Evolutionary conservation across 2,329 filamentous ascomycete genomes (phyloP).

Genomic region (Coleophoma crateriformis): DNA sequence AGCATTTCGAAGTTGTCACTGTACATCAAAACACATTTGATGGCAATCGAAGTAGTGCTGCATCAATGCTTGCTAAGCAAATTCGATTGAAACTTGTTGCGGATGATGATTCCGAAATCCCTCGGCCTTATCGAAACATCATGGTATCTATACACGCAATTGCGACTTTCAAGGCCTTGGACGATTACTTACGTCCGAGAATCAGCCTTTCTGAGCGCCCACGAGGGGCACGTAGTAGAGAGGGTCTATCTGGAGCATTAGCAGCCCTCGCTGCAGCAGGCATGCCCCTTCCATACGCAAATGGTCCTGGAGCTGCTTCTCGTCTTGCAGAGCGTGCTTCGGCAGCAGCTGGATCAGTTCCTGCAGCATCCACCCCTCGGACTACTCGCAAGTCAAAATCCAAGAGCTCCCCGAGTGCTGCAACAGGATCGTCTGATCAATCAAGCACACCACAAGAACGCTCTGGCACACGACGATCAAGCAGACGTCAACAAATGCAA

Average conservation of each 20-base stretch:
- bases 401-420: conserved; percentile 38
- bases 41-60: conserved; percentile 81
- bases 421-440: conserved; percentile 35
- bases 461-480: conserved; percentile 53
- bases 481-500: conserved; percentile 50
- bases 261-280: conserved; percentile 73
- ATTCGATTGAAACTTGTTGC: conserved; percentile 83
- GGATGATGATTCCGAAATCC: conserved; percentile 87
- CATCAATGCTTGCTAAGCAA: conserved; percentile 95
- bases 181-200: conserved; percentile 89
- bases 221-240: conserved; percentile 49
- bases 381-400: conserved; percentile 32
- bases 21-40: conserved; percentile 91
- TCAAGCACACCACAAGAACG: conserved; percentile 50
- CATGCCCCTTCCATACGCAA: conserved; percentile 43
- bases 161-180: conserved; percentile 92
- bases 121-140: conserved; percentile 80
- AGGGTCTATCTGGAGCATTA: conserved; percentile 61
- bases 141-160: conserved; percentile 99
- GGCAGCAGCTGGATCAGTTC: conserved; percentile 26
- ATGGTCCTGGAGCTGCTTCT: conserved; percentile 17
- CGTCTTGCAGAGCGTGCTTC: conserved; percentile 22
- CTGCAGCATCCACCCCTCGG: conserved; percentile 28
- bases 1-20: conserved; percentile 96
- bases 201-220: conserved; percentile 77